Evolutionary conservation across 352 stramenopile species (phyloP).

Genomic region (Pythium chondricola): DNA sequence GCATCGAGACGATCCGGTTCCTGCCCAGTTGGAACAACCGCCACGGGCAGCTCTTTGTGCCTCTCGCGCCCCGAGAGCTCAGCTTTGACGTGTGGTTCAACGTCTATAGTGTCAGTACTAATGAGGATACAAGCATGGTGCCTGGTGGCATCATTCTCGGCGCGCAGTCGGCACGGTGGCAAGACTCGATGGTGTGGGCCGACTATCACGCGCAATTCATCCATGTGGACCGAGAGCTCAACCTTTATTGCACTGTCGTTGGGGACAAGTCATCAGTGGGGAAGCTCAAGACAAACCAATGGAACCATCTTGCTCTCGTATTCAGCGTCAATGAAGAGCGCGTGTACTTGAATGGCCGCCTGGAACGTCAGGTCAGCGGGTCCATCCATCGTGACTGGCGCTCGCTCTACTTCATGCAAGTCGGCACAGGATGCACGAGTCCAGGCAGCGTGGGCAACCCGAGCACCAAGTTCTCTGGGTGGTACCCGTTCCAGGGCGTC

Average conservation of each 20-base stretch:
- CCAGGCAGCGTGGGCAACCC: neutral
- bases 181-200: slow-evolving; percentile 6
- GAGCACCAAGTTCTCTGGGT: neutral
- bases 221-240: slow-evolving; percentile 10
- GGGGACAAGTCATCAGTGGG: slow-evolving; percentile 3
- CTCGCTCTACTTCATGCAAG: slow-evolving; percentile 15
- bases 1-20: slow-evolving; percentile 16
- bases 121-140: neutral
- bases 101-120: neutral
- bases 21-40: slow-evolving; percentile 8
- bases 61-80: slow-evolving; percentile 10
- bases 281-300: neutral
- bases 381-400: slow-evolving; percentile 5
- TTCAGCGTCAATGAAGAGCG: neutral
- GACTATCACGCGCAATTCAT: slow-evolving; percentile 19
- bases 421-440: slow-evolving; percentile 18
- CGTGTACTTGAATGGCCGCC: neutral
- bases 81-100: slow-evolving; percentile 22
- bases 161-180: slow-evolving; percentile 12
- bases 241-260: slow-evolving; percentile 17
- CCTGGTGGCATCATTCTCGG: slow-evolving; percentile 14
- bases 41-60: slow-evolving; percentile 15
- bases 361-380: neutral
- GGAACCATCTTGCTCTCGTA: neutral
- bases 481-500: slow-evolving; percentile 26